These are phyloP conservation scores for Ustilago trichophora DNA, from an alignment of 1,284 basidiomycete genomes.

Conservation along the genomic window DNA sequence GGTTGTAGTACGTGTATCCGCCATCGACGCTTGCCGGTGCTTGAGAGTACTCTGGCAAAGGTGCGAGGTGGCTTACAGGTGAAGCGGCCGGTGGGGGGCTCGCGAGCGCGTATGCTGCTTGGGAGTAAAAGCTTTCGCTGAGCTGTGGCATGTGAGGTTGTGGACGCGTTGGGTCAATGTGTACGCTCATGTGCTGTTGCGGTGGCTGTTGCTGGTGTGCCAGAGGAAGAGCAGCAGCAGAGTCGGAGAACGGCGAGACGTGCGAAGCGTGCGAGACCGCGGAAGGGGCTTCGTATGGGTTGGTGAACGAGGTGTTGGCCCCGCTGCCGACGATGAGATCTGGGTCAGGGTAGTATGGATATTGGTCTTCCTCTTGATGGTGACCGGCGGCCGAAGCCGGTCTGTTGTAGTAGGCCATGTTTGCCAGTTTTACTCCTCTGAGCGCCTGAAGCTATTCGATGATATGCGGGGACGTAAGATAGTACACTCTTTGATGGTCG, in stretches of 20 bases:
- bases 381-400: conserved; percentile 31
- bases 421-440: background rate
- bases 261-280: too few relatives aligned
- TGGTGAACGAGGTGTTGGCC: conserved; percentile 22
- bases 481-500: too few relatives aligned
- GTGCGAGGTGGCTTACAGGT: conserved; percentile 3
- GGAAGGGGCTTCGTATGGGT: conserved; percentile 29
- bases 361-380: conserved; percentile 24
- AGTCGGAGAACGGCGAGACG: conserved; percentile 28
- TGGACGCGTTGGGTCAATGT: conserved; percentile 28
- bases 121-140: conserved; percentile 57
- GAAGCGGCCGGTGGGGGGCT: conserved; percentile 14
- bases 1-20: conserved; percentile 31
- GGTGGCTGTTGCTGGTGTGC: conserved; percentile 23
- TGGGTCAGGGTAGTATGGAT: conserved; percentile 46
- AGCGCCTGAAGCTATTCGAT: too few relatives aligned
- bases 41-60: conserved; percentile 21
- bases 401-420: conserved; percentile 27
- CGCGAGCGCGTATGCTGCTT: conserved; percentile 53
- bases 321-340: conserved; percentile 29
- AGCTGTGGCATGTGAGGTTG: conserved; percentile 34
- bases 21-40: conserved; percentile 2
- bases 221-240: conserved; percentile 14
- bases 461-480: too few relatives aligned
- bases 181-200: conserved; percentile 28